Base-by-base conservation (phyloP, 306 rosid genomes). In the Castanopsis chinensis region DNA sequence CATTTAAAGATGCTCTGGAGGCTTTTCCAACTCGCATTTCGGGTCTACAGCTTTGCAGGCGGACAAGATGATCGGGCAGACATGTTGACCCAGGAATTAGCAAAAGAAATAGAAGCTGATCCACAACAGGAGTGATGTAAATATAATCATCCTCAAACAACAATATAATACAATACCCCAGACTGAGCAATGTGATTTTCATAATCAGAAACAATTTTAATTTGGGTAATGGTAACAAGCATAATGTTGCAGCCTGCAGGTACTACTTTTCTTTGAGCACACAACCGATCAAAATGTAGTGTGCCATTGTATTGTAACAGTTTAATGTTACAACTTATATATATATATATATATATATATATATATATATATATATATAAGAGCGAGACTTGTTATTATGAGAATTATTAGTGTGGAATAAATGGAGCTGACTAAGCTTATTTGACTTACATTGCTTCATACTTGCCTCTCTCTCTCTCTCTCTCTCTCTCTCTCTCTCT, bases 31-130 rank as follows among this genome's bases (percentile, higher is more conserved):
- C 72, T 85, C 49, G 88, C 88, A 71, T 85, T 81, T 79, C 83
- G 88, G 37, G 83, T 85, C 73, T 85, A 81, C 41, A 78, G 76
- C 79, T 85, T 85, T 52, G 85, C 88, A 6, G 88, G 88, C 18
- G 88, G 88, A 71, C 88, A 85, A 78, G 88, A 85, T 79, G 88
- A 85, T 67, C 71, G 88, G 37, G 88, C 88, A 15, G 88, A 82
- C 49, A 27, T 9, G 82, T 37, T 85, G 45, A 81, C 79, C 20
- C 54, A 7, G 27, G 76, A 81, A 76, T 74, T 85, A n/a, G 88
- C 88, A 2, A 72, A 60, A 9, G 83, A 81, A 75, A 81, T 85
- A 43, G 81, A 75, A 69, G 59, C 37, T 57, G 81, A 81, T 71
- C 83, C 82, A 56, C 56, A 49, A 6, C 59, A 64, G 3, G 35